Percentiles rank a stretch among this genome's conserved stretches.
phyloP scores from a whole-genome alignment of 1,284 basidiomycete genomes.

The Ceratobasidium sp. region DNA sequence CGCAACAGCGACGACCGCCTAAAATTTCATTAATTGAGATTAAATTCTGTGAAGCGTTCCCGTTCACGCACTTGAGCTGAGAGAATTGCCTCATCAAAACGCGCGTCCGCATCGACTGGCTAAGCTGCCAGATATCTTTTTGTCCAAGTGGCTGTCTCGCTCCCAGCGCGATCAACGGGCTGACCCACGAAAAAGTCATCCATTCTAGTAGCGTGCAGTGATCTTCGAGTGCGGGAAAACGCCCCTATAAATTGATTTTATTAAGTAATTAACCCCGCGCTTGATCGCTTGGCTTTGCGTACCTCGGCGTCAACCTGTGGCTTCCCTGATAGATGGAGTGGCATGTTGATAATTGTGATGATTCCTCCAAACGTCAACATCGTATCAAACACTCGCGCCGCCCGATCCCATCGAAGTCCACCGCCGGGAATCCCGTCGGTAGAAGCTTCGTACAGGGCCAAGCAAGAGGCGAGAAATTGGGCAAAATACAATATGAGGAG shows the following conservation, averaged over 20 bases:
- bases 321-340: slow-evolving; percentile 31
- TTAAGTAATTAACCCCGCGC: not conserved
- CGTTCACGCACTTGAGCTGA: slow-evolving; percentile 14
- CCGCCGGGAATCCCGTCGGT: not conserved
- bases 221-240: slow-evolving; percentile 42
- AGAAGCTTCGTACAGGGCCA: slow-evolving; percentile 1
- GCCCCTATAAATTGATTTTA: slow-evolving; percentile 31
- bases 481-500: slow-evolving; percentile 25
- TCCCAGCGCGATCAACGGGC: slow-evolving; percentile 39
- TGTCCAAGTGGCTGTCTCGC: slow-evolving; percentile 34
- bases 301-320: slow-evolving; percentile 40
- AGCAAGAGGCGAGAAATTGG: slow-evolving; percentile 5
- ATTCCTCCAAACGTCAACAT: slow-evolving; percentile 10
- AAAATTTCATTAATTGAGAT: not conserved
- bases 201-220: slow-evolving; percentile 38
- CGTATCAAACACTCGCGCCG: not conserved
- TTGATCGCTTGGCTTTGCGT: slow-evolving; percentile 4
- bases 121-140: slow-evolving; percentile 46
- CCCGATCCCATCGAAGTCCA: not conserved
- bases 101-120: slow-evolving; percentile 20
- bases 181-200: slow-evolving; percentile 46
- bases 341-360: slow-evolving; percentile 22
- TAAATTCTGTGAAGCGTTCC: not conserved
- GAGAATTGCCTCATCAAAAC: slow-evolving; percentile 44
- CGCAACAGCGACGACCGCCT: slow-evolving; percentile 39